Evolutionary conservation across 805 yeast species (phyloP), one percentile per base, ranked within the genome.

Genomic region (Candida stauntonica): DNA sequence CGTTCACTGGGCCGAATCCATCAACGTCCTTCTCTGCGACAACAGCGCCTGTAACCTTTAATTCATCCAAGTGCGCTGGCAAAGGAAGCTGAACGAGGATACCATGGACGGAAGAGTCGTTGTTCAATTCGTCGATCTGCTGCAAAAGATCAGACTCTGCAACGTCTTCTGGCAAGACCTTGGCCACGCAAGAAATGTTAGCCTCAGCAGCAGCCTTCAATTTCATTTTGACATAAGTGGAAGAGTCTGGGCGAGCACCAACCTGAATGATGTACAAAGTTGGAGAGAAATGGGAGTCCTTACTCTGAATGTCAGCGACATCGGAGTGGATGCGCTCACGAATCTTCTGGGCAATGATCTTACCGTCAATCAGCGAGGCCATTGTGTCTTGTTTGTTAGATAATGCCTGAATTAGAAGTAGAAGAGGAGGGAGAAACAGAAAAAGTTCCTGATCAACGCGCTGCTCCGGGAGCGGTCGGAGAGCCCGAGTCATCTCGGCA

Each of bases 201-300:
- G 88, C 79, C 49, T 79, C 86, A 38, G 70, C 66, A 19, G 91
- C 85, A 9, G 93, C 91, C 58, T 79, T 81, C 42, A 81, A 62
- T 61, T 85, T 85, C 86, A 82, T 83, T 47, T 77, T 73, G 33
- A 85, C 89, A 60, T 85, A 85, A 3, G 87, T 81, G 14, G 83
- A 67, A 9, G 93, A 83, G 55, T 85, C 95, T 18, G 81, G 82
- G 60, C 91, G 71, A 20, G 67, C 65, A 38, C 93, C 95, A 16
- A 85, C 84, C 64, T 85, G 95, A 46, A 85, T 68, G 48, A 85
- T 84, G 43, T 79, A 67, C 53, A 85, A 66, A 31, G 68, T 70
- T 20, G 95, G 93, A 44, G 67, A 63, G 61, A 84, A 83, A 35
- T 8, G 15, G 7, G 75, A 64, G 46, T 67, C 60, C 35, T 52